Base-by-base conservation (phyloP, 2,329 filamentous ascomycete species). In the Pleomassaria siparia region DNA sequence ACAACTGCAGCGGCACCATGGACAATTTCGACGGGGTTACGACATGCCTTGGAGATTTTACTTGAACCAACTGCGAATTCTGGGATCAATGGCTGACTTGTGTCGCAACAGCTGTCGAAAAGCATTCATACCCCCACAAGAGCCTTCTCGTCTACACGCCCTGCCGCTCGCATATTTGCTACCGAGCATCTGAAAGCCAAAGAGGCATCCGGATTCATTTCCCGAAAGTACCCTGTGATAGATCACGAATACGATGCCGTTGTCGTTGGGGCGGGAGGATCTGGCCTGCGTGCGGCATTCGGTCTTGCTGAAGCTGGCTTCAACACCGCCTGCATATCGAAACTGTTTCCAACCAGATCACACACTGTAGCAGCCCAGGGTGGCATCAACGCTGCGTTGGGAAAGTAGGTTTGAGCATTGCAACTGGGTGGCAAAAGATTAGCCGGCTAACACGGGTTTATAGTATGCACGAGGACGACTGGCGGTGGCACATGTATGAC, bases 401-500 rank as follows among this genome's bases (percentile, higher is more conserved):
- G 89, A 69, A 96, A 95, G 73, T 74, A 63, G 40, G 72, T 72
- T 16, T 9, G 15, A 32, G 13, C 22, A 36, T 28, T 24, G 15
- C 15, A 22, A 18, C 5, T 22, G 22, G 11, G 12, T 35, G n/a
- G 40, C n/a, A 33, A 45, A 15, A n/a, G 21, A 29, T 13, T 21
- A 33, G 25, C 28, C 30, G 40, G 40, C 50, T 49, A 47, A 52
- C 29, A 21, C n/a, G 15, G 32, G 2, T 39, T 4, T 46, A n/a
- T 48, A 74, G 70, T 79, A 96, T 96, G 91, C 91, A 96, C 81
- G 84, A 92, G 79, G 91, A 96, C 68, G 91, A 96, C 78, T 96
- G 91, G 91, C 86, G 91, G 80, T 96, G 91, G 91, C 91, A 96
- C 78, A 96, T 96, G 91, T 96, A 96, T 80, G 91, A 96, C 74